Percentiles rank a stretch among this genome's conserved stretches.
Evolutionary conservation across 768 basidiomycete genomes (phyloP).

Genomic region (Rhizopogon vinicolor): DNA sequence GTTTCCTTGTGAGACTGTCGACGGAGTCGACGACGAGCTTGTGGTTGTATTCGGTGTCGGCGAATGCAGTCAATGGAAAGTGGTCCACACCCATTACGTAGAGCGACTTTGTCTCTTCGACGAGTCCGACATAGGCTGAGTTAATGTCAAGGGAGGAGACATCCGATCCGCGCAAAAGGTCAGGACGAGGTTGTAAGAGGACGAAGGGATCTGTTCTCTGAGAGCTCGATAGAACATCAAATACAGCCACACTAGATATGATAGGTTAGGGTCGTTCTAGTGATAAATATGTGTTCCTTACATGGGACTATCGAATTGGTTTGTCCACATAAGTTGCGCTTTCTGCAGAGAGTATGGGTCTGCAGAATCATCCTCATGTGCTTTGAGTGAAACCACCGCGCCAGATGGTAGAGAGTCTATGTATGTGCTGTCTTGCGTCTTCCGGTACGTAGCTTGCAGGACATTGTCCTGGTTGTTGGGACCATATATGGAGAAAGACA

Average conservation of each 20-base stretch:
- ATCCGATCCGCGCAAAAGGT: slow-evolving; percentile 56
- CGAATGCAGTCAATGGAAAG: slow-evolving; percentile 80
- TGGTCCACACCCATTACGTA: slow-evolving; percentile 82
- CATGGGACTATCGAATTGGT: slow-evolving; percentile 62
- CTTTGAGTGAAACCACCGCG: slow-evolving; percentile 70
- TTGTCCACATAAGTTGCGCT: slow-evolving; percentile 52
- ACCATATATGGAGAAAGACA: slow-evolving; percentile 89
- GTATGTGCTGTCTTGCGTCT: slow-evolving; percentile 75
- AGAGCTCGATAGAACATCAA: slow-evolving; percentile 60
- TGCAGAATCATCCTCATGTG: slow-evolving; percentile 20
- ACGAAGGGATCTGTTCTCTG: slow-evolving; percentile 63
- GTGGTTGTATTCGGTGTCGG: slow-evolving; percentile 37
- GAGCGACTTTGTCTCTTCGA: slow-evolving; percentile 66
- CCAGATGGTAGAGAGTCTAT: slow-evolving; percentile 80
- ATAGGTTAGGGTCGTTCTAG: not conserved
- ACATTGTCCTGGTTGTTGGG: slow-evolving; percentile 84
- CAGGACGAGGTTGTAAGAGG: slow-evolving; percentile 82
- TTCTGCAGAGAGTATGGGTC: slow-evolving; percentile 27
- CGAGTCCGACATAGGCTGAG: slow-evolving; percentile 77
- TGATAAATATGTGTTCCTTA: slow-evolving; percentile 30
- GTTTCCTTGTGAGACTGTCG: slow-evolving; percentile 40
- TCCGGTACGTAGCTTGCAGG: slow-evolving; percentile 68
- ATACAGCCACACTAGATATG: slow-evolving; percentile 68
- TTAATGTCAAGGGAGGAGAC: slow-evolving; percentile 34
- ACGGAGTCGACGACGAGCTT: slow-evolving; percentile 37